These are phyloP conservation scores for Vitis hybrid DNA, from an alignment of 177 flowering plant genomes.

Conservation along the genomic window DNA sequence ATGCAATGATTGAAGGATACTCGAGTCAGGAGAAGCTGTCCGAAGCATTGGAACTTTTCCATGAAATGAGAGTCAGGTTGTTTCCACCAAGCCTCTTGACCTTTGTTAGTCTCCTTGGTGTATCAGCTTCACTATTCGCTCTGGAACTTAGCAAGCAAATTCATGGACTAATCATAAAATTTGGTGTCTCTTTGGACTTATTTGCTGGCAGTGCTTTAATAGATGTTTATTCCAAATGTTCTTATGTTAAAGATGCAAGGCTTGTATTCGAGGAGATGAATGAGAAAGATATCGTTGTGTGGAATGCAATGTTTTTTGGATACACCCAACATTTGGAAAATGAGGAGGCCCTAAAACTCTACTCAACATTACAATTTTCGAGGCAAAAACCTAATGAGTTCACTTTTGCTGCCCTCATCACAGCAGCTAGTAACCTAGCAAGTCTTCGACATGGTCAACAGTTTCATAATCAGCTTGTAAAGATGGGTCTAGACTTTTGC, in stretches of 20 bases:
- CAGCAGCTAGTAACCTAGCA: conserved; percentile 68
- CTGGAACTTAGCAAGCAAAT: conserved; percentile 61
- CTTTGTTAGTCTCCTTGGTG: conserved; percentile 73
- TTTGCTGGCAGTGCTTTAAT: conserved; percentile 70
- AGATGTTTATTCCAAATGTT: conserved; percentile 81
- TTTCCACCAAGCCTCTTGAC: conserved; percentile 59
- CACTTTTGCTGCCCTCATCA: conserved; percentile 65
- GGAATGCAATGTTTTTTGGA: conserved; percentile 85
- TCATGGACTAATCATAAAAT: conserved; percentile 57
- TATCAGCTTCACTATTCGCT: conserved; percentile 45
- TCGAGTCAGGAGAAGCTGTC: conserved; percentile 38
- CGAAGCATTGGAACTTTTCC: conserved; percentile 60
- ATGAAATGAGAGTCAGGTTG: conserved; percentile 48
- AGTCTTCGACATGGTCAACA: conserved; percentile 60
- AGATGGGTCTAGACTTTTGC: conserved; percentile 47
- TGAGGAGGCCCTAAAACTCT: conserved; percentile 67
- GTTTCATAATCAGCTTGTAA: conserved; percentile 61
- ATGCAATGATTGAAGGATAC: conserved; percentile 90
- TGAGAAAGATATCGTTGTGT: conserved; percentile 68
- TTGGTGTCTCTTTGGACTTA: conserved; percentile 51
- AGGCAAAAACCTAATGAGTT: conserved; percentile 54
- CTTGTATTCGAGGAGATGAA: conserved; percentile 64
- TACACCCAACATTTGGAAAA: conserved; percentile 53
- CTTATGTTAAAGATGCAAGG: conserved; percentile 55
- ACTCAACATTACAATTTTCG: conserved; percentile 36